These are phyloP conservation scores for Trametes pubescens DNA, from an alignment of 1,284 basidiomycete species.

Conservation along the genomic window DNA sequence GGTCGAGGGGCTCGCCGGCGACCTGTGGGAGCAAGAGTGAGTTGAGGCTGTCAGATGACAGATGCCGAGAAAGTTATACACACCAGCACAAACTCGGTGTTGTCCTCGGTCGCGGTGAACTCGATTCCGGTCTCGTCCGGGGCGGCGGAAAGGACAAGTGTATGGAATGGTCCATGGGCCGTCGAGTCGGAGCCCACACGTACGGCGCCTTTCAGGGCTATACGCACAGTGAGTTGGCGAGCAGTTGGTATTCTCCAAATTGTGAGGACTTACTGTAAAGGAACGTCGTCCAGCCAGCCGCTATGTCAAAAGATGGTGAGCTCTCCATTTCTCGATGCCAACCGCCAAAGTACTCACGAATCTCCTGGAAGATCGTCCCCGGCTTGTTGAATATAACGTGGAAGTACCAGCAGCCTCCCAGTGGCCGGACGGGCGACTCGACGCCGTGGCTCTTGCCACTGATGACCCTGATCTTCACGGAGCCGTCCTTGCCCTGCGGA, in stretches of 20 bases:
- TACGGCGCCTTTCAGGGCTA: constrained; percentile 75
- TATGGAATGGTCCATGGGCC: constrained; percentile 71
- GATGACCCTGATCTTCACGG: constrained; percentile 83
- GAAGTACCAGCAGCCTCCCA: constrained; percentile 95
- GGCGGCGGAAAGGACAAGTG: constrained; percentile 76
- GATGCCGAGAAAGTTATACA: constrained; percentile 31
- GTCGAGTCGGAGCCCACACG: constrained; percentile 62
- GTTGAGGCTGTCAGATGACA: neutral
- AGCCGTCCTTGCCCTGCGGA: constrained; percentile 76
- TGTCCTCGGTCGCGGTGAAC: constrained; percentile 62
- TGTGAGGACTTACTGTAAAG: constrained; percentile 68
- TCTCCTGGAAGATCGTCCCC: constrained; percentile 80
- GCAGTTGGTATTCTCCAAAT: neutral
- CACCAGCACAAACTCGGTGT: constrained; percentile 78
- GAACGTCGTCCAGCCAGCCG: constrained; percentile 83
- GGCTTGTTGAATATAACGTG: constrained; percentile 79
- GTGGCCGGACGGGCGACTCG: constrained; percentile 87
- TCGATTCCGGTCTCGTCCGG: constrained; percentile 67
- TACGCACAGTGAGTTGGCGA: neutral
- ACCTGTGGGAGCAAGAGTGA: constrained; percentile 49
- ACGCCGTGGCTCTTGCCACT: constrained; percentile 89
- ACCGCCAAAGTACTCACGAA: constrained; percentile 63
- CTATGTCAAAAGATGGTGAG: constrained; percentile 46
- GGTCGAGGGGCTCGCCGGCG: constrained; percentile 90
- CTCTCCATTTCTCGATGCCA: too few species aligned